A percentile compares a stretch with the other conserved stretches of the same genome.
Evolutionary conservation across 2,329 filamentous ascomycete species (phyloP).

Genomic region (Dendryphion nanum): DNA sequence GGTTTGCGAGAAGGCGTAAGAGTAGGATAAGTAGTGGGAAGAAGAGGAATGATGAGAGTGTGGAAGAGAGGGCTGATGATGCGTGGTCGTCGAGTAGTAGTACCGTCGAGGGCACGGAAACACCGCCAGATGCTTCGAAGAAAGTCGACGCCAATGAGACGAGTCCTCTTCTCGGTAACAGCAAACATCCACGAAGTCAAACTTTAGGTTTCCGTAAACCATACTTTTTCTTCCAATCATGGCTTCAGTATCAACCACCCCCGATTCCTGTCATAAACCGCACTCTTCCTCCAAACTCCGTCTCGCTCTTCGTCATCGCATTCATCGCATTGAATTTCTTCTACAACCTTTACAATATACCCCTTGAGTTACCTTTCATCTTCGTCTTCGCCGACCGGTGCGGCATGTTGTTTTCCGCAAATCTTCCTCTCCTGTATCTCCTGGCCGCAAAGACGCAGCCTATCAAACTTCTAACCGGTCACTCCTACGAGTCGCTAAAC

Average conservation of each 20-base stretch:
- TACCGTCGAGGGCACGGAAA: slow-evolving; percentile 35
- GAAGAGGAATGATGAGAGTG: slow-evolving; percentile 6
- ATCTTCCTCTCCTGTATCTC: slow-evolving; percentile 58
- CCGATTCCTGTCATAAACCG: slow-evolving; percentile 59
- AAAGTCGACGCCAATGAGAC: slow-evolving; percentile 25
- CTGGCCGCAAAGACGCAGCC: slow-evolving; percentile 67
- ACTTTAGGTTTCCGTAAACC: slow-evolving; percentile 11
- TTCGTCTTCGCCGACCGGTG: slow-evolving; percentile 60
- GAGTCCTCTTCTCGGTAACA: slow-evolving; percentile 33
- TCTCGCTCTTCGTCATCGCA: slow-evolving; percentile 51
- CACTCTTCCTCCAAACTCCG: slow-evolving; percentile 56
- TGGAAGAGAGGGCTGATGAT: slow-evolving; percentile 12
- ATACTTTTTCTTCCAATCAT: slow-evolving; percentile 24
- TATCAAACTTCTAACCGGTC: slow-evolving; percentile 58
- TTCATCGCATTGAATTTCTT: slow-evolving; percentile 58
- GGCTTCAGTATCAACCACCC: slow-evolving; percentile 57
- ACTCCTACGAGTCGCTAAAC: slow-evolving; percentile 66
- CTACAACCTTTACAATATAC: slow-evolving; percentile 55
- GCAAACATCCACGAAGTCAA: slow-evolving; percentile 3
- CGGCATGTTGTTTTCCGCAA: slow-evolving; percentile 53
- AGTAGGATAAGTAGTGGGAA: neutral
- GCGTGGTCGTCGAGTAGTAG: slow-evolving; percentile 41
- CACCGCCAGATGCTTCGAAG: slow-evolving; percentile 26
- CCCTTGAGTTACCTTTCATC: slow-evolving; percentile 48
- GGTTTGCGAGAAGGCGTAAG: slow-evolving; percentile 10